Evolutionary conservation across 1,139 yeast genomes (phyloP).

Genomic region (Candida glucosophila): DNA sequence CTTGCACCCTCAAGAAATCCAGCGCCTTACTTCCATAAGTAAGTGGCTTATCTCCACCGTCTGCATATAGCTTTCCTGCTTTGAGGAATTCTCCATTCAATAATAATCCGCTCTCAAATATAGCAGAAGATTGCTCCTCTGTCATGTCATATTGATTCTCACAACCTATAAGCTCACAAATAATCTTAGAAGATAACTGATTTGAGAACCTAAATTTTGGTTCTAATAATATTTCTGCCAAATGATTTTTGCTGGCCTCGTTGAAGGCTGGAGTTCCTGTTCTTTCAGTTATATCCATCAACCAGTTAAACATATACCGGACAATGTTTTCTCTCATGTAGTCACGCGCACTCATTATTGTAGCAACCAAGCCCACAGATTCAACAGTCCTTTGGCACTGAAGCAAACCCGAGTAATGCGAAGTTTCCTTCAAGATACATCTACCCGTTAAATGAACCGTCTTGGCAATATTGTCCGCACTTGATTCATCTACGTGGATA

Average conservation of each 20-base stretch:
- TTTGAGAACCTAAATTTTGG: constrained; percentile 18
- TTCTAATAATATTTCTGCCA: constrained; percentile 23
- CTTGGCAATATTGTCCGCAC: constrained; percentile 25
- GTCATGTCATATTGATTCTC: constrained; percentile 8
- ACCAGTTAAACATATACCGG: constrained; percentile 40
- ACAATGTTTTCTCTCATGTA: constrained; percentile 40
- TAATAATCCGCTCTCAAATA: constrained; percentile 25
- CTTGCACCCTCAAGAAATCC: constrained; percentile 1
- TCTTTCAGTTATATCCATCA: constrained; percentile 29
- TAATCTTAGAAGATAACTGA: constrained; percentile 13
- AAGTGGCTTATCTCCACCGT: constrained; percentile 1
- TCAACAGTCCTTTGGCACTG: constrained; percentile 27
- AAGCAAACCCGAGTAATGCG: constrained; percentile 12
- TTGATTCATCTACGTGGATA: constrained; percentile 13
- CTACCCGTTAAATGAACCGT: constrained; percentile 27
- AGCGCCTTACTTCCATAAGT: constrained; percentile 1
- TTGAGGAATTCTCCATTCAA: constrained; percentile 18
- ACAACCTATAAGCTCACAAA: constrained; percentile 1
- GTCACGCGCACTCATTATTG: constrained; percentile 42
- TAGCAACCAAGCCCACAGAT: constrained; percentile 46
- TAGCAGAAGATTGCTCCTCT: constrained; percentile 3
- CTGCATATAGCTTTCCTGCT: constrained; percentile 12
- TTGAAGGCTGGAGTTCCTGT: constrained; percentile 16
- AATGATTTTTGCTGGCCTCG: constrained; percentile 12
- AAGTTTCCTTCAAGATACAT: constrained; percentile 16